phyloP scores from a whole-genome alignment of 2,329 filamentous ascomycete species.

The Paraphaeosphaeria sporulosa region DNA sequence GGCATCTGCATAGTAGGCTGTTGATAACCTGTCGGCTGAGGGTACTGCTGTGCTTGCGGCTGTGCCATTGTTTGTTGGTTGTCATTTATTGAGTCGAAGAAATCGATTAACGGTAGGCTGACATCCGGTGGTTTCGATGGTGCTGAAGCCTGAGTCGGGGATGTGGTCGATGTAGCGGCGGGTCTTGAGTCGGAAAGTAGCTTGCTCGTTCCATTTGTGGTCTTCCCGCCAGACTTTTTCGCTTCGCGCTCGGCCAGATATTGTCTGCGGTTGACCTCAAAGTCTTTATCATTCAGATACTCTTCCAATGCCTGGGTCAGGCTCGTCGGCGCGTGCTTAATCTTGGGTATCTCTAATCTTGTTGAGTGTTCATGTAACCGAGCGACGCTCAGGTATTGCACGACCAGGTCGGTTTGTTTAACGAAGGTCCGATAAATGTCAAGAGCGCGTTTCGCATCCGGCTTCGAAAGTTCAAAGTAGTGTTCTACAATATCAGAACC shows the following conservation, averaged over 20 bases:
- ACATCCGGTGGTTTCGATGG: constrained; percentile 29
- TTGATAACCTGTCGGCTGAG: constrained; percentile 37
- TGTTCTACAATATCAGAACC: constrained; percentile 67
- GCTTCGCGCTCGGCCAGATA: constrained; percentile 88
- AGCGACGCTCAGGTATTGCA: constrained; percentile 86
- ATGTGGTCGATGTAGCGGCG: constrained; percentile 31
- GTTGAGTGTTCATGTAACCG: constrained; percentile 92
- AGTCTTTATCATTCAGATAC: constrained; percentile 92
- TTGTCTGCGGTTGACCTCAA: constrained; percentile 90
- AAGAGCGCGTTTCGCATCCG: constrained; percentile 90
- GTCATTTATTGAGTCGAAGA: constrained; percentile 43
- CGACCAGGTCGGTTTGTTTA: constrained; percentile 89
- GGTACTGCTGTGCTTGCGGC: constrained; percentile 44
- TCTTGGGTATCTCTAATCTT: constrained; percentile 89
- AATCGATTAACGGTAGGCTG: constrained; percentile 43
- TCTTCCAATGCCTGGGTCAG: constrained; percentile 89
- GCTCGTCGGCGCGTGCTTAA: constrained; percentile 96
- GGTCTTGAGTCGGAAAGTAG: constrained; percentile 43
- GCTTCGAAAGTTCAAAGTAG: constrained; percentile 97
- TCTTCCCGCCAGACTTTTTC: constrained; percentile 61
- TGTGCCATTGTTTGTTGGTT: constrained; percentile 48
- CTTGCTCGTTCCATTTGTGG: constrained; percentile 49
- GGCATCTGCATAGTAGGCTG: constrained; percentile 43
- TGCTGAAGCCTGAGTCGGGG: constrained; percentile 30
- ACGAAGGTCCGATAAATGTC: constrained; percentile 92